Evolutionary conservation across 2,329 filamentous ascomycete species (phyloP), one percentile per base, ranked within the genome.

Genomic region (Clathrospora elynae): DNA sequence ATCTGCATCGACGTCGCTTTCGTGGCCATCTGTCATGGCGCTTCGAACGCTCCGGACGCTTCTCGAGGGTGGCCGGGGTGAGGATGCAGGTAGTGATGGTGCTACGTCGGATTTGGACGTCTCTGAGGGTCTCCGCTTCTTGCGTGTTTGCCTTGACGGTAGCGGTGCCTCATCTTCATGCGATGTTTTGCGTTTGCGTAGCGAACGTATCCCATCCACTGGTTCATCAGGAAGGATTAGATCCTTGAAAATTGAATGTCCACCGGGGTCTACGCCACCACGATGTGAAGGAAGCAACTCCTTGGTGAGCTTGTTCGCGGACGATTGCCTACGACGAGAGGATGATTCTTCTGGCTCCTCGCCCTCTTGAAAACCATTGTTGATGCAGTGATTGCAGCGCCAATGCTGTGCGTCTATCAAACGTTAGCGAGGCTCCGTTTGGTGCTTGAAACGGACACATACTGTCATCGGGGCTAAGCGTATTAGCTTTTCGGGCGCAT

Each of bases 101-200:
- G 57, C 62, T 23, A 44, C 57, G 20, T 66, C 66, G 4, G 66
- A 62, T 18, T 66, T 64, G 12, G 65, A 67, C 8, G 55, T 38
- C 36, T 67, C 68, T 18, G 62, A 70, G 11, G 70, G 64, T 42
- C 70, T 68, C 29, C 70, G 67, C 42, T 73, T 73, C 57, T 75
- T 77, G 35, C 73, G 64, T 14, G 62, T 68, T 39, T 64, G 61
- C 38, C 71, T 62, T 28, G 60, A 56, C 11, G 73, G 70, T 24
- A 36, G 35, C 11, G 75, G 74, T 54, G 86, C 78, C 51, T 88
- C 76, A 43, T 83, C 80, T 9, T 80, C 76, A 3, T 87, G 86
- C 1, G 88, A 90, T 12, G 88, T 85, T 69, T 92, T 95, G 39
- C 91, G 83, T 72, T 95, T 95, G 47, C 91, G 81, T 46, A 95